A percentile compares a stretch with the other conserved stretches of the same genome.
phyloP scores from a whole-genome alignment of 1,139 yeast species.

The Blastobotrys buckinghamii region DNA sequence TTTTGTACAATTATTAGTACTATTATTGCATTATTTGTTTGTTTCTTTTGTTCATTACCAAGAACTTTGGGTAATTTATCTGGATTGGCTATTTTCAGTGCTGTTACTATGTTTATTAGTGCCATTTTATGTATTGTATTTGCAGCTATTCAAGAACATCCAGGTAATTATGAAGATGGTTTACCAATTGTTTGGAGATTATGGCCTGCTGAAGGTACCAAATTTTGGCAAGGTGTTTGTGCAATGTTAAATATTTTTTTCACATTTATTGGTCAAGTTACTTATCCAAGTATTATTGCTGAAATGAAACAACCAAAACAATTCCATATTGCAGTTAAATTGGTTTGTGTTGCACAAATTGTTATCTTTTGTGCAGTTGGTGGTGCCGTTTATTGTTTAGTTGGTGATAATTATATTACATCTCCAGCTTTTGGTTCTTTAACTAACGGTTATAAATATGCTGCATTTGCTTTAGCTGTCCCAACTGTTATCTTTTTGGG shows the following conservation, averaged over 20 bases:
- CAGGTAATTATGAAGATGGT: slow-evolving; percentile 37
- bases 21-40: slow-evolving; percentile 43
- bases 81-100: slow-evolving; percentile 45
- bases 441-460: slow-evolving; percentile 41
- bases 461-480: slow-evolving; percentile 55
- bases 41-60: slow-evolving; percentile 48
- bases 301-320: slow-evolving; percentile 56
- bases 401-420: slow-evolving; percentile 48
- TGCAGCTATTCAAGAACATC: slow-evolving; percentile 49
- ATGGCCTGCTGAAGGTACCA: slow-evolving; percentile 48
- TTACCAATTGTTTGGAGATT: slow-evolving; percentile 41
- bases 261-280: slow-evolving; percentile 59
- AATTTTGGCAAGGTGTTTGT: slow-evolving; percentile 49
- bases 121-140: slow-evolving; percentile 48
- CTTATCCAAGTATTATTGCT: slow-evolving; percentile 55
- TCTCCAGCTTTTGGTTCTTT: slow-evolving; percentile 59
- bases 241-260: slow-evolving; percentile 56
- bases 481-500: slow-evolving; percentile 57
- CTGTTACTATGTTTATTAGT: slow-evolving; percentile 52
- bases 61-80: slow-evolving; percentile 52
- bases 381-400: slow-evolving; percentile 50
- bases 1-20: slow-evolving; percentile 48
- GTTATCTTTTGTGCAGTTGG: slow-evolving; percentile 50
- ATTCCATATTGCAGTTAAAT: slow-evolving; percentile 50
- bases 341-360: slow-evolving; percentile 48